Evolutionary conservation across 495 filamentous ascomycete genomes (phyloP).

Genomic region (Annulohypoxylon bovei): DNA sequence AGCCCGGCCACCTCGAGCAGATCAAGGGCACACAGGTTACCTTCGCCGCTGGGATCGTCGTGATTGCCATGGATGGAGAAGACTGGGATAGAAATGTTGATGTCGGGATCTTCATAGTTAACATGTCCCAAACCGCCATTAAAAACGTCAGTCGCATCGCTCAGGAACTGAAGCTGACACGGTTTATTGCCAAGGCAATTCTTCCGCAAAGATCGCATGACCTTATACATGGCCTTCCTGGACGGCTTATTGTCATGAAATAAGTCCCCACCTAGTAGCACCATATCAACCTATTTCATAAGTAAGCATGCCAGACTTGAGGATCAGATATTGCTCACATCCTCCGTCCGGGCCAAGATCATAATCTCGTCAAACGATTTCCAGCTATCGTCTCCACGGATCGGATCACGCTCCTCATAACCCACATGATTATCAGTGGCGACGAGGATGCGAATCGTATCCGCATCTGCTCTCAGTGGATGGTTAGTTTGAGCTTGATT

Average conservation of each 20-base stretch:
- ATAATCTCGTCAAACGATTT: slow-evolving; percentile 95
- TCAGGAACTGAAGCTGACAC: slow-evolving; percentile 93
- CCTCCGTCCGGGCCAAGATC: slow-evolving; percentile 83
- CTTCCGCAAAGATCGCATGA: slow-evolving; percentile 91
- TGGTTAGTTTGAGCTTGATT: neutral
- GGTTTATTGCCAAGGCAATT: slow-evolving; percentile 95
- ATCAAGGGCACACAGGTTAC: slow-evolving; percentile 88
- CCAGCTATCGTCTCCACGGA: slow-evolving; percentile 97
- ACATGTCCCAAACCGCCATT: slow-evolving; percentile 86
- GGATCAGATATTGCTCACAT: slow-evolving; percentile 61
- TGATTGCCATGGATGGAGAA: slow-evolving; percentile 99
- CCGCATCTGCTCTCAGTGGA: slow-evolving; percentile 64
- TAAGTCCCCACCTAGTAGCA: slow-evolving; percentile 90
- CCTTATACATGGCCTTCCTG: slow-evolving; percentile 95
- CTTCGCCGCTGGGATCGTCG: slow-evolving; percentile 95
- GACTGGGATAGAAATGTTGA: slow-evolving; percentile 96
- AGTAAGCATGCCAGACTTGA: slow-evolving; percentile 13
- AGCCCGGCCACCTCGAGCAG: slow-evolving; percentile 89
- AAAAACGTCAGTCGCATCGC: slow-evolving; percentile 90
- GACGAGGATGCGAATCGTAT: slow-evolving; percentile 94
- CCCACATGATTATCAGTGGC: slow-evolving; percentile 98
- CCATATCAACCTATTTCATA: slow-evolving; percentile 77
- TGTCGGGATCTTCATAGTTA: slow-evolving; percentile 97
- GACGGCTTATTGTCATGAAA: slow-evolving; percentile 99
- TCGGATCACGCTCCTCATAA: slow-evolving; percentile 90